Conservation (phyloP, 176 grass and related monocot genomes). For the Oryza coarctata region DNA sequence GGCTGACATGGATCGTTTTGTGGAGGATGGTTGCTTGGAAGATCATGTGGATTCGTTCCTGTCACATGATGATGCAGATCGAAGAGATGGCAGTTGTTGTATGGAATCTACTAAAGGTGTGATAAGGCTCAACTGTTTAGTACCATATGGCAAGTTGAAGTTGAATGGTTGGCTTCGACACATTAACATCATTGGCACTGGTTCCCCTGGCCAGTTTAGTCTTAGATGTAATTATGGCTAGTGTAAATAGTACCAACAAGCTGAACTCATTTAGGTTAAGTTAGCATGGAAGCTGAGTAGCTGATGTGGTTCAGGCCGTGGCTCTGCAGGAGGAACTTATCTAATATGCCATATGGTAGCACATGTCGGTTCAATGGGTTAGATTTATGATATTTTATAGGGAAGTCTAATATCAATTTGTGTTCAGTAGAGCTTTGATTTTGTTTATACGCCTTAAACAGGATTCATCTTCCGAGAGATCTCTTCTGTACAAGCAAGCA, state of each 20-base stretch:
- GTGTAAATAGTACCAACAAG: not conserved
- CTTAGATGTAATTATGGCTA: not conserved
- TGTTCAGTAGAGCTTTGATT: not conserved
- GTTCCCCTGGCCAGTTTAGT: not conserved
- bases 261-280: slow-evolving; percentile 19
- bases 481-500: slow-evolving; percentile 65
- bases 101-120: slow-evolving; percentile 75
- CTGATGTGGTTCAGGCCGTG: not conserved
- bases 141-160: not conserved
- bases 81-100: slow-evolving; percentile 57
- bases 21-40: slow-evolving; percentile 74
- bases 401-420: not conserved
- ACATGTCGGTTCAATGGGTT: slow-evolving; percentile 4
- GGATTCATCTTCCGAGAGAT: slow-evolving; percentile 73
- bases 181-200: not conserved
- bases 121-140: not conserved
- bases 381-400: not conserved
- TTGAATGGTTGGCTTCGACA: not conserved
- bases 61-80: slow-evolving; percentile 70
- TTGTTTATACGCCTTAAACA: slow-evolving; percentile 32
- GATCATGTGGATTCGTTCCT: slow-evolving; percentile 84
- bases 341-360: not conserved
- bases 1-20: slow-evolving; percentile 84
- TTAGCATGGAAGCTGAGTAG: slow-evolving; percentile 1
- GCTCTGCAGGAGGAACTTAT: not conserved